phyloP scores from a whole-genome alignment of 2,329 filamentous ascomycete genomes.

The Parascedosporium putredinis region DNA sequence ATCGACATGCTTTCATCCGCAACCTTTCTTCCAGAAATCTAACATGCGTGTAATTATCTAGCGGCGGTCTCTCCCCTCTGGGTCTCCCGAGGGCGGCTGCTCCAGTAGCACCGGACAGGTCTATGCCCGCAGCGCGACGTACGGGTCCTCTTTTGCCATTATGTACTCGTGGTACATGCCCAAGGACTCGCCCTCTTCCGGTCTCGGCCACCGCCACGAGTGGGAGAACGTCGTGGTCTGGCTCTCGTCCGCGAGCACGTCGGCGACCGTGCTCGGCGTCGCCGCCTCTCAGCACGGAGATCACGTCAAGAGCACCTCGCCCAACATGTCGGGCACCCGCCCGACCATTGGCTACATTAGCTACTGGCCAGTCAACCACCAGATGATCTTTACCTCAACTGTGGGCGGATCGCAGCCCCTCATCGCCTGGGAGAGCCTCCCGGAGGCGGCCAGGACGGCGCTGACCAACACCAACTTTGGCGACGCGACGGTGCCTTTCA shows the following conservation, averaged over 20 bases:
- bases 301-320: slow-evolving; percentile 10
- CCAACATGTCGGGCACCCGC: slow-evolving; percentile 12
- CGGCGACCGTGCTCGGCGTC: slow-evolving; percentile 23
- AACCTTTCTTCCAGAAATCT: no score
- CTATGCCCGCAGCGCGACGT: slow-evolving; percentile 22
- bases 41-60: no score
- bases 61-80: slow-evolving; percentile 24
- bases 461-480: slow-evolving; percentile 29
- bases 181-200: slow-evolving; percentile 28
- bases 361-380: slow-evolving; percentile 23
- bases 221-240: slow-evolving; percentile 27
- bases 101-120: slow-evolving; percentile 25
- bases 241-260: slow-evolving; percentile 18
- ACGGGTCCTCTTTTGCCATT: slow-evolving; percentile 22
- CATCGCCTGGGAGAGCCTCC: slow-evolving; percentile 32
- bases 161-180: slow-evolving; percentile 37
- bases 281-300: slow-evolving; percentile 26
- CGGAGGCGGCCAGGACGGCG: slow-evolving; percentile 22
- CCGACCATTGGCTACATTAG: slow-evolving; percentile 24
- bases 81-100: slow-evolving; percentile 21
- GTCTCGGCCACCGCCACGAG: slow-evolving; percentile 27
- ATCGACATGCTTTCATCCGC: no score
- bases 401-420: slow-evolving; percentile 28
- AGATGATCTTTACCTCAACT: slow-evolving; percentile 23
- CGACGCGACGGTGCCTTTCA: slow-evolving; percentile 30